Percentiles rank a stretch among this genome's conserved stretches.
phyloP scores from a whole-genome alignment of 1,139 yeast species.

The Geotrichum siamense region DNA sequence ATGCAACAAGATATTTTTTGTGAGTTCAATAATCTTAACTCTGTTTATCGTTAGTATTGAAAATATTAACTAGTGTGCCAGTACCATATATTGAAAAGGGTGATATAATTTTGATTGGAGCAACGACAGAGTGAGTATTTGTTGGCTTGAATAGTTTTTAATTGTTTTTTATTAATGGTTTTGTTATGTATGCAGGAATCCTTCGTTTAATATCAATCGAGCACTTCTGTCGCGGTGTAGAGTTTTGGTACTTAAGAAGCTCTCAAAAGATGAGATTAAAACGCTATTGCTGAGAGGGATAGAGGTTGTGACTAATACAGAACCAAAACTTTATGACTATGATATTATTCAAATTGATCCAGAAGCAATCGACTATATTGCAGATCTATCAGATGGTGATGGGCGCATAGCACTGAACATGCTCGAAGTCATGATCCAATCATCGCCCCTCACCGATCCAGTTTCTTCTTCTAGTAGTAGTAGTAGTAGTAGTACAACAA shows the following conservation, averaged over 20 bases:
- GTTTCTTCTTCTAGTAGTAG: not conserved
- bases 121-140: slow-evolving; percentile 65
- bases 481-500: slow-evolving; percentile 12
- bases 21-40: slow-evolving; percentile 44
- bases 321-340: not conserved
- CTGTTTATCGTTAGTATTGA: slow-evolving; percentile 21
- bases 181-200: slow-evolving; percentile 46
- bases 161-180: not conserved
- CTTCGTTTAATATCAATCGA: slow-evolving; percentile 81
- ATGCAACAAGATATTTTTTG: slow-evolving; percentile 82
- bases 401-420: slow-evolving; percentile 76
- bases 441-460: slow-evolving; percentile 15
- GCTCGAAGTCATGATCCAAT: slow-evolving; percentile 46
- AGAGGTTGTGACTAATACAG: not conserved
- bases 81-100: slow-evolving; percentile 39
- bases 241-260: slow-evolving; percentile 70
- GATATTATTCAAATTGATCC: slow-evolving; percentile 45
- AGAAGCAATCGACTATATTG: slow-evolving; percentile 61
- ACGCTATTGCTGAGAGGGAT: slow-evolving; percentile 54
- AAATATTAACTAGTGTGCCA: slow-evolving; percentile 1
- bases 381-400: slow-evolving; percentile 80
- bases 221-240: slow-evolving; percentile 85
- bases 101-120: slow-evolving; percentile 57
- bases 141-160: not conserved
- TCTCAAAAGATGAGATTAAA: slow-evolving; percentile 48